A percentile compares a stretch with the other conserved stretches of the same genome.
Conservation (phyloP, 139 green algal species). For the Ettlia oleoabundans region DNA sequence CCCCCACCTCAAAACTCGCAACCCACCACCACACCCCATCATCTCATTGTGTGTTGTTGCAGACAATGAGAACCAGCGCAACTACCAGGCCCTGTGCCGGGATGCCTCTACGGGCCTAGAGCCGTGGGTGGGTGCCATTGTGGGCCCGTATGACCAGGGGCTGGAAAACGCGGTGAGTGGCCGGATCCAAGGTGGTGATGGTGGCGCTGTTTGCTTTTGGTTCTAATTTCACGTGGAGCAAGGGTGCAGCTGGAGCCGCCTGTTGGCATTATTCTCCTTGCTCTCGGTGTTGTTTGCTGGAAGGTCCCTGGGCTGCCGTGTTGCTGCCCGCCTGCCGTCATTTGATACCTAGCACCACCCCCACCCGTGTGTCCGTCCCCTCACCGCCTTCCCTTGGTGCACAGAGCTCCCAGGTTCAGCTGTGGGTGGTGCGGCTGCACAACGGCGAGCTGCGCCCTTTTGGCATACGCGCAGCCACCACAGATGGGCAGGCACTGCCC, state of each 20-base stretch:
- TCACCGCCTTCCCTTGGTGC: not conserved
- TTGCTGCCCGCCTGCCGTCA: no score
- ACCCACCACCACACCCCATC: not conserved
- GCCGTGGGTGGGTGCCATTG: conserved; percentile 84
- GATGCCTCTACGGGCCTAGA: conserved; percentile 58
- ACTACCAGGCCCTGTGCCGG: conserved; percentile 84
- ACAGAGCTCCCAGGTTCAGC: conserved; percentile 34
- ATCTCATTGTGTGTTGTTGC: not conserved
- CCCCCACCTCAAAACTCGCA: no score
- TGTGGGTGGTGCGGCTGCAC: conserved; percentile 53
- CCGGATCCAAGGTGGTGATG: no score
- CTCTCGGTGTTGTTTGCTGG: no score
- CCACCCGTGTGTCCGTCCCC: not conserved
- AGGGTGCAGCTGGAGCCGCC: no score
- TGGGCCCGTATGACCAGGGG: conserved; percentile 78
- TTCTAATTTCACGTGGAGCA: no score
- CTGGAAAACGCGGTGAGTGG: conserved; percentile 55
- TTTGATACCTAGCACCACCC: no score
- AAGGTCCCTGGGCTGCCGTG: no score
- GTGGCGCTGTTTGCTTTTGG: not conserved
- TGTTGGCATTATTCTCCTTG: no score
- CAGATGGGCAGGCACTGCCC: not conserved
- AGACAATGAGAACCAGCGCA: conserved; percentile 90
- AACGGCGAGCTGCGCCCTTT: conserved; percentile 44
- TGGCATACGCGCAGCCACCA: conserved; percentile 28